These are phyloP conservation scores for Curvularia verruculosa DNA, from an alignment of 2,329 filamentous ascomycete species.

Conservation along the genomic window DNA sequence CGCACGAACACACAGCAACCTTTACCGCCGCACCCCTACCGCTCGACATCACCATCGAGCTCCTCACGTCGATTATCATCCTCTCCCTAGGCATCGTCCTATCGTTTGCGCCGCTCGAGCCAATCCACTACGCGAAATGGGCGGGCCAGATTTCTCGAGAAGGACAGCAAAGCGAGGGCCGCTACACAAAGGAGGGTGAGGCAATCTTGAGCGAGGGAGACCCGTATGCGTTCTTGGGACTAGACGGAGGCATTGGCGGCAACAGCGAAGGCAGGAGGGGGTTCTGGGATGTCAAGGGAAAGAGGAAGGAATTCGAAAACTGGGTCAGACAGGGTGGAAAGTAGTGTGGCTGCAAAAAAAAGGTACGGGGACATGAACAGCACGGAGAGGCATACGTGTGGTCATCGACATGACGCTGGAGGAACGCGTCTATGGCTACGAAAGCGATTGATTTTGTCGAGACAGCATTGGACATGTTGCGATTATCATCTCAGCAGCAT, in stretches of 20 bases:
- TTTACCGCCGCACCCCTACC: constrained; percentile 67
- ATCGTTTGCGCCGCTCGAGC: constrained; percentile 76
- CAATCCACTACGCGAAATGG: constrained; percentile 83
- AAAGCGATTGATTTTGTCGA: background rate
- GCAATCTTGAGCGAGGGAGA: constrained; percentile 71
- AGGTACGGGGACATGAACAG: background rate
- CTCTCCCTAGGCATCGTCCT: constrained; percentile 84
- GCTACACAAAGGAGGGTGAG: constrained; percentile 67
- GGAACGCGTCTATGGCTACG: background rate
- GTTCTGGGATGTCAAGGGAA: constrained; percentile 86
- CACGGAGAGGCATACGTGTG: background rate
- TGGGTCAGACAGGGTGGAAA: constrained; percentile 56
- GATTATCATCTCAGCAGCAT: background rate
- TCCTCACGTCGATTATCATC: constrained; percentile 77
- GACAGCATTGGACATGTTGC: background rate
- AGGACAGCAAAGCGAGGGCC: constrained; percentile 65
- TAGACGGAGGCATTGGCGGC: constrained; percentile 61
- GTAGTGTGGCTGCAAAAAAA: constrained; percentile 7
- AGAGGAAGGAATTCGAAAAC: constrained; percentile 86
- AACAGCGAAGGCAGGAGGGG: constrained; percentile 73
- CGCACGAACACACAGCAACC: constrained; percentile 85
- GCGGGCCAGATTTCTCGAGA: constrained; percentile 83
- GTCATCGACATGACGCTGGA: background rate
- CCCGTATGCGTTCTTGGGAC: constrained; percentile 71
- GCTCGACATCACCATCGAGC: constrained; percentile 86